A percentile compares a stretch with the other conserved stretches of the same genome.
These are phyloP conservation scores for Solanum piurae DNA, from an alignment of 257 asterid species.

Conservation along the genomic window DNA sequence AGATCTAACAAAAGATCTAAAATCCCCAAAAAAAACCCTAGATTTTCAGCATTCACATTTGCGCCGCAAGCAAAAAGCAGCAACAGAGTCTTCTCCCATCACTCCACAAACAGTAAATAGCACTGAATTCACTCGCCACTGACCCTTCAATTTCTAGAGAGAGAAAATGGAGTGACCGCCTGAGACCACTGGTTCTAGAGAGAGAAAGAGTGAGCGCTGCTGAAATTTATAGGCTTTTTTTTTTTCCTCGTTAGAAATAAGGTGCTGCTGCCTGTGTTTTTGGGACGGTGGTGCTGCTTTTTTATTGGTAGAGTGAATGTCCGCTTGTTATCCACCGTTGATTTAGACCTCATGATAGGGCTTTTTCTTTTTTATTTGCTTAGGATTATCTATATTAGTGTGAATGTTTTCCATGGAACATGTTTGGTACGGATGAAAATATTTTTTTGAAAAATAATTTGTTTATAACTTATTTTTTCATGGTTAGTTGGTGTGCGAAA, in stretches of 20 bases:
- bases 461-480: too few relatives aligned
- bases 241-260: background rate
- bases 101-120: background rate
- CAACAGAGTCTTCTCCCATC: background rate
- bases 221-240: background rate
- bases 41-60: conserved; percentile 2
- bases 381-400: background rate
- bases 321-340: background rate
- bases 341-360: background rate
- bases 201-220: background rate
- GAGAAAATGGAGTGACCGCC: background rate
- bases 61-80: background rate
- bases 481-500: background rate
- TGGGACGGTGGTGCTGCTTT: background rate
- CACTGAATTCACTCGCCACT: background rate
- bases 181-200: background rate
- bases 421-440: too few relatives aligned
- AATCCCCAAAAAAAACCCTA: background rate
- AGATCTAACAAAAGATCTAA: conserved; percentile 73
- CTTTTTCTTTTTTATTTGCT: background rate
- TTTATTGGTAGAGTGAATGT: background rate
- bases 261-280: background rate
- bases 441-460: too few relatives aligned
- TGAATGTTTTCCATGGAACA: background rate
- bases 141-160: background rate